Evolutionary conservation across 1,139 yeast species (phyloP).

Genomic region (Sugiyamaella pinicola): DNA sequence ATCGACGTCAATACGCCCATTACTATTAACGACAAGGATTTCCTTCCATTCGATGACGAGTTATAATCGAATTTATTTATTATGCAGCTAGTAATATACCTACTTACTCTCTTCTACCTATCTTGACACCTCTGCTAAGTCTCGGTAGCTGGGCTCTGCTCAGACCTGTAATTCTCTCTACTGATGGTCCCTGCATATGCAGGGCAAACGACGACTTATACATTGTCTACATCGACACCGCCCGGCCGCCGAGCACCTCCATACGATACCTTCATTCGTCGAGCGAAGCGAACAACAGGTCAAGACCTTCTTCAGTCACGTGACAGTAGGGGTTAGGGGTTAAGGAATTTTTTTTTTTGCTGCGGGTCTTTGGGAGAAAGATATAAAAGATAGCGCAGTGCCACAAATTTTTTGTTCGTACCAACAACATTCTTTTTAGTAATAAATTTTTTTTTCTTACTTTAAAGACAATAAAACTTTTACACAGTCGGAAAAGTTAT

Average conservation of each 20-base stretch:
- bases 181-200: not conserved
- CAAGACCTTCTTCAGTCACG: no score
- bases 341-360: conserved; percentile 1
- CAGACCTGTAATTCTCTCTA: no score
- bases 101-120: not conserved
- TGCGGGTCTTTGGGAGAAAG: not conserved
- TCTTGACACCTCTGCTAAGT: no score
- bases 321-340: not conserved
- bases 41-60: conserved; percentile 10
- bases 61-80: not conserved
- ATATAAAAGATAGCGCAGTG: conserved; percentile 6
- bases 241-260: no score
- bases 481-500: conserved; percentile 8
- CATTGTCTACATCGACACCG: no score
- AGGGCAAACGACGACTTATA: no score
- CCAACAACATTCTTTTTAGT: conserved; percentile 9
- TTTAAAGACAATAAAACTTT: conserved; percentile 1
- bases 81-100: not conserved
- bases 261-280: no score
- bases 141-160: no score
- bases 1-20: not conserved
- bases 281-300: no score
- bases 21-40: not conserved
- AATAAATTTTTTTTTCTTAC: conserved; percentile 13
- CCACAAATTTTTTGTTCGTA: conserved; percentile 8